phyloP scores from a whole-genome alignment of 768 basidiomycete genomes.

The Boletus sp. region DNA sequence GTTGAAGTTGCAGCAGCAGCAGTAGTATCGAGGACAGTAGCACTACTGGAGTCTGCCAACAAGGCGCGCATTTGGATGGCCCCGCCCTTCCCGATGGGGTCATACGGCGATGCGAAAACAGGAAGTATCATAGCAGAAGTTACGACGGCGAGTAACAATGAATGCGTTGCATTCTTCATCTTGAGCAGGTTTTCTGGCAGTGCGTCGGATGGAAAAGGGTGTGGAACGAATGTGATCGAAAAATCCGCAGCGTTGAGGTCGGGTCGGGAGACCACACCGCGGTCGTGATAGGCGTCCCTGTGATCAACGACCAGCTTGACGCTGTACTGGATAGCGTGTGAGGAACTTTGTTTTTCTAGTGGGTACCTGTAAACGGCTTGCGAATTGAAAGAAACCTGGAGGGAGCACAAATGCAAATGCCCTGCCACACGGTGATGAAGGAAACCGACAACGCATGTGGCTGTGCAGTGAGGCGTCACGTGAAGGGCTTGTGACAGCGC shows the following conservation, averaged over 20 bases:
- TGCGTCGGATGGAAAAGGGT: conserved; percentile 3
- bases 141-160: conserved; percentile 29
- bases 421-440: conserved; percentile 9
- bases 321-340: neutral
- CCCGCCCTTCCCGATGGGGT: conserved; percentile 13
- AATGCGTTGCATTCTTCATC: conserved; percentile 23
- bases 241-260: conserved; percentile 21
- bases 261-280: conserved; percentile 13
- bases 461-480: conserved; percentile 25
- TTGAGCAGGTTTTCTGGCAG: conserved; percentile 13
- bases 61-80: conserved; percentile 18
- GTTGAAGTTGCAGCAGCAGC: neutral
- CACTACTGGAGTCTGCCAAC: neutral
- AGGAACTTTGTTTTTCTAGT: neutral
- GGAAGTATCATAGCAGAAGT: conserved; percentile 29
- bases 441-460: conserved; percentile 20
- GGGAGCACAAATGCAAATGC: conserved; percentile 7
- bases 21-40: neutral
- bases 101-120: conserved; percentile 21
- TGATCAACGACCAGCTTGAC: conserved; percentile 1
- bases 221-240: conserved; percentile 24
- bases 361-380: conserved; percentile 1
- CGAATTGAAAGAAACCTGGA: conserved; percentile 5
- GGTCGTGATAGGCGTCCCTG: conserved; percentile 7
- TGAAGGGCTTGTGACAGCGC: neutral